Percentiles rank a stretch among this genome's conserved stretches.
Conservation (phyloP, 768 basidiomycete species). For the Lentinus tigrinus region DNA sequence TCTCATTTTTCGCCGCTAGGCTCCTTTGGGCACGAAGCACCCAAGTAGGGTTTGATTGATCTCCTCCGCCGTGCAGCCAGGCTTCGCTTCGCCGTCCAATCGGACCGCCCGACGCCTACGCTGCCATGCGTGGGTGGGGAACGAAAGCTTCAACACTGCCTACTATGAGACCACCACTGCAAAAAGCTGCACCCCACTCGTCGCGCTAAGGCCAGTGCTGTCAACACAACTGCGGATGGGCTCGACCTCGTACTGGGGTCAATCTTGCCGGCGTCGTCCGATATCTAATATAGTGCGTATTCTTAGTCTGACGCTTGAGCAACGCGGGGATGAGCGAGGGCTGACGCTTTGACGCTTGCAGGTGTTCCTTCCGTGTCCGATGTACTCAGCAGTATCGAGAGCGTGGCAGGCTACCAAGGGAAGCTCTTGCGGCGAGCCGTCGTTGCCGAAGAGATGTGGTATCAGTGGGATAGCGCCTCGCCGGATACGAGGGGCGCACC, state of each 20-base stretch:
- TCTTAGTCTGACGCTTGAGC: neutral
- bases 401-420: no score
- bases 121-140: neutral
- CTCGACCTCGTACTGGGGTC: neutral
- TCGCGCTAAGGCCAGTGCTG: neutral
- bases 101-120: conserved; percentile 13
- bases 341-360: neutral
- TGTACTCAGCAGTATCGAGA: no score
- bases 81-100: conserved; percentile 11
- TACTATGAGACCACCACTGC: neutral
- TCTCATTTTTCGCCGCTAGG: conserved; percentile 1
- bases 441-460: no score
- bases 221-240: neutral
- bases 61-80: conserved; percentile 2
- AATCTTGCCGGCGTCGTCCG: neutral
- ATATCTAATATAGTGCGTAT: neutral
- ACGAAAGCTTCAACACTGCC: neutral
- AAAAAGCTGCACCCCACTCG: neutral
- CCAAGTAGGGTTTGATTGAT: conserved; percentile 4
- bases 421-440: no score
- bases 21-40: conserved; percentile 9
- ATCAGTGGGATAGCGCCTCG: neutral
- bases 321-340: neutral
- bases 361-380: neutral
- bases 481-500: neutral